Conservation (phyloP, 306 rosid species). For the Nissolia schottii region DNA sequence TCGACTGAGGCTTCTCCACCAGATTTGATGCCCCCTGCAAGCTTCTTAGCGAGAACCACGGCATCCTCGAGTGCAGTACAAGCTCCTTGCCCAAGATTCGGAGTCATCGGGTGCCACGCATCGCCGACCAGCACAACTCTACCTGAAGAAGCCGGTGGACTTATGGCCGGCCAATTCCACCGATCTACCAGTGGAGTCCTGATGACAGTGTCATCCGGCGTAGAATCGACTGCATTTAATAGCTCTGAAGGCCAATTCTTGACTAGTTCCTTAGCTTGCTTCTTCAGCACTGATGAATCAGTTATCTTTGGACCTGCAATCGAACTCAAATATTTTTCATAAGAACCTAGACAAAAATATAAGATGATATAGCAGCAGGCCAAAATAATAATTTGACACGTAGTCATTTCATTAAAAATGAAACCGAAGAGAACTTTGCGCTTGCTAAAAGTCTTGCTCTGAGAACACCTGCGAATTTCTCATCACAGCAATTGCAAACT, state of each 20-base stretch:
- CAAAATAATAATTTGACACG: too few species aligned
- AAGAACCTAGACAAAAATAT: neutral
- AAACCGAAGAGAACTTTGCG: too few species aligned
- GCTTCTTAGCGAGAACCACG: slow-evolving; percentile 59
- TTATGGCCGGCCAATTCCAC: slow-evolving; percentile 81
- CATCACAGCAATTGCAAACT: neutral
- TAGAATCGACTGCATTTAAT: slow-evolving; percentile 46
- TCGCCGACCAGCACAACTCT: slow-evolving; percentile 80
- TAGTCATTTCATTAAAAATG: too few species aligned
- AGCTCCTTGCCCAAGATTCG: slow-evolving; percentile 95
- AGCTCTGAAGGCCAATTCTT: slow-evolving; percentile 62
- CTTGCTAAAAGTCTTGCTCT: too few species aligned
- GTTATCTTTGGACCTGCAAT: slow-evolving; percentile 62
- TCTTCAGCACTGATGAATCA: slow-evolving; percentile 46
- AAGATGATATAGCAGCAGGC: neutral
- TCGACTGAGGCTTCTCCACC: slow-evolving; percentile 38
- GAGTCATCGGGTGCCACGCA: slow-evolving; percentile 99
- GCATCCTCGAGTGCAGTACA: slow-evolving; percentile 94
- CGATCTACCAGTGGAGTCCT: slow-evolving; percentile 77
- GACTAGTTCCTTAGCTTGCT: slow-evolving; percentile 61
- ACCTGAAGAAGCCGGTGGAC: slow-evolving; percentile 64
- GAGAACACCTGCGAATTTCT: too few species aligned
- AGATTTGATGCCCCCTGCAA: slow-evolving; percentile 53
- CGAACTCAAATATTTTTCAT: neutral
- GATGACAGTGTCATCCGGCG: slow-evolving; percentile 59